Evolutionary conservation across 352 stramenopile genomes (phyloP).

Genomic region (Globisporangium nodosum): DNA sequence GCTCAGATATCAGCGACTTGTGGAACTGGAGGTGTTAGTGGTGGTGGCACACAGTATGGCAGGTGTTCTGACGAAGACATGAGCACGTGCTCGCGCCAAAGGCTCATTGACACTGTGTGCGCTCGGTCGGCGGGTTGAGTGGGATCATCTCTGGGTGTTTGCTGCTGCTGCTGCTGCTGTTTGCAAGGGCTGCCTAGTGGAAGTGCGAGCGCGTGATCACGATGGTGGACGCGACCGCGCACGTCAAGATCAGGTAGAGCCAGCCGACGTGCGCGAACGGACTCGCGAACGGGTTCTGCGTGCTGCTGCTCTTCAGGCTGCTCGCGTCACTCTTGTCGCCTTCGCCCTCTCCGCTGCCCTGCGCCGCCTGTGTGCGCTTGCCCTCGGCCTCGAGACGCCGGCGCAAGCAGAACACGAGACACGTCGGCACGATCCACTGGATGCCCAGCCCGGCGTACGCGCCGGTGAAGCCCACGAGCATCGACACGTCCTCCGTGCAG

Average conservation of each 20-base stretch:
- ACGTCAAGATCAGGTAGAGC: conserved; percentile 62
- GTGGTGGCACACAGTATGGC: too few relatives aligned
- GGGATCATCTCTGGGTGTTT: too few relatives aligned
- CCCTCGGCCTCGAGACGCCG: conserved; percentile 37
- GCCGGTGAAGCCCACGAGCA: conserved; percentile 84
- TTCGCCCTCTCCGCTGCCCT: background rate
- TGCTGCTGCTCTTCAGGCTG: conserved; percentile 5
- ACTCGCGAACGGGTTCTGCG: conserved; percentile 70
- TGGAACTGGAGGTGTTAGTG: too few relatives aligned
- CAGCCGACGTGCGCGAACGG: conserved; percentile 58
- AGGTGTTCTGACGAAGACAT: too few relatives aligned
- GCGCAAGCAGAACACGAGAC: conserved; percentile 68
- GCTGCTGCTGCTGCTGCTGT: background rate
- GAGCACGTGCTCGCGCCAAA: too few relatives aligned
- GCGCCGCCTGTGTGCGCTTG: background rate
- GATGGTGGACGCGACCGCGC: conserved; percentile 52
- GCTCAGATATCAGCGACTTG: too few relatives aligned
- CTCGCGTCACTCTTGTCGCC: background rate
- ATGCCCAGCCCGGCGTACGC: conserved; percentile 83
- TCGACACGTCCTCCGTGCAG: conserved; percentile 86
- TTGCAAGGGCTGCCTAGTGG: conserved; percentile 3
- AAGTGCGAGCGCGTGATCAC: conserved; percentile 72
- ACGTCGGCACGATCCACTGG: conserved; percentile 83
- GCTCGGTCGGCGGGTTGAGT: too few relatives aligned
- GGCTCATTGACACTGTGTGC: too few relatives aligned